Percentiles rank a stretch among this genome's conserved stretches.
phyloP scores from a whole-genome alignment of 2,329 filamentous ascomycete genomes.

The Saccharata proteae region DNA sequence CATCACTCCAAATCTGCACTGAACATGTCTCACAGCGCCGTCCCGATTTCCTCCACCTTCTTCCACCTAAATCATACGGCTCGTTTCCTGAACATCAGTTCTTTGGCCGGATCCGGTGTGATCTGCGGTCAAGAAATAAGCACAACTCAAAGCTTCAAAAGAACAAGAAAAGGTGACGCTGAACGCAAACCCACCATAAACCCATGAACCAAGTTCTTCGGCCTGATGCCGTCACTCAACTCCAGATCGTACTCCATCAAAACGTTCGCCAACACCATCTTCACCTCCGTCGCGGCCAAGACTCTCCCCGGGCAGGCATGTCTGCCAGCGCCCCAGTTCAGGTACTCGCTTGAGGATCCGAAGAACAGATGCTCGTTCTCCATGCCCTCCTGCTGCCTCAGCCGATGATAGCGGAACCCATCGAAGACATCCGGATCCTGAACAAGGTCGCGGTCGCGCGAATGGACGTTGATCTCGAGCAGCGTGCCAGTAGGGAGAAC shows the following conservation, averaged over 20 bases:
- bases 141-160: no score
- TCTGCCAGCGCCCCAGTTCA: constrained; percentile 19
- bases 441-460: constrained; percentile 9
- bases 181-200: no score
- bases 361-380: constrained; percentile 16
- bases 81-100: no score
- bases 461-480: constrained; percentile 9
- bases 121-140: no score
- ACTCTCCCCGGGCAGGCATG: constrained; percentile 23
- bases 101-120: no score
- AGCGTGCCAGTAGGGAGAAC: constrained; percentile 10
- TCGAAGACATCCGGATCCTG: constrained; percentile 10
- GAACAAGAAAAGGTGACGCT: no score
- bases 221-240: constrained; percentile 2
- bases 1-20: no score
- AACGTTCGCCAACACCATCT: constrained; percentile 19
- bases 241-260: constrained; percentile 19
- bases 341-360: constrained; percentile 13
- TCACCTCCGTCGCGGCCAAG: constrained; percentile 22
- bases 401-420: constrained; percentile 9
- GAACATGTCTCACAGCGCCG: no score
- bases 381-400: constrained; percentile 7
- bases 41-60: no score
- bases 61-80: no score
- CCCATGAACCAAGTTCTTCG: constrained; percentile 7